These are phyloP conservation scores for Volvariella surrecta DNA, from an alignment of 1,284 basidiomycete genomes.

Conservation along the genomic window DNA sequence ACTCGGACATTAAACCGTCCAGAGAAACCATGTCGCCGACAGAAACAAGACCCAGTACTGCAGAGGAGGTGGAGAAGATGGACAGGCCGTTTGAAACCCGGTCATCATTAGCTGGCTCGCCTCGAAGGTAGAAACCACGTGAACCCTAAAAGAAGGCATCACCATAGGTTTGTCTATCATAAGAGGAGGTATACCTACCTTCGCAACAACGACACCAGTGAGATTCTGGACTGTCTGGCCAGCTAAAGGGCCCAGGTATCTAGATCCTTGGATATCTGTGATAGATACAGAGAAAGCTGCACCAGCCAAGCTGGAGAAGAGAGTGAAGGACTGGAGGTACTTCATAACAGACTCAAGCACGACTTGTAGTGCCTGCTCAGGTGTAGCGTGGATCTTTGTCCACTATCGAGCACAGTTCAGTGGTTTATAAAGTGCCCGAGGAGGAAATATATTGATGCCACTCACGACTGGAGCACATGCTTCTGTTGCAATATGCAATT, in stretches of 20 bases:
- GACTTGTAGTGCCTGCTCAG: constrained; percentile 4
- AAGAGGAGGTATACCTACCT: constrained; percentile 23
- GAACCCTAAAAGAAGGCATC: constrained; percentile 24
- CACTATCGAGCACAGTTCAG: too few species aligned
- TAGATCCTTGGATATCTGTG: constrained; percentile 43
- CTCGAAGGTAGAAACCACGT: constrained; percentile 47
- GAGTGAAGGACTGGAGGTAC: constrained; percentile 19
- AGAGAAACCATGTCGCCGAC: constrained; percentile 46
- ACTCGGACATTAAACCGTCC: constrained; percentile 40
- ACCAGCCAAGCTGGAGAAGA: constrained; percentile 18
- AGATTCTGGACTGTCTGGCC: constrained; percentile 41
- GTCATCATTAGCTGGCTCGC: constrained; percentile 33
- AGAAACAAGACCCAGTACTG: constrained; percentile 27
- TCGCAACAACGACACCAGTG: constrained; percentile 46
- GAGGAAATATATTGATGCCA: constrained; percentile 4
- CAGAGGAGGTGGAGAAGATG: constrained; percentile 35
- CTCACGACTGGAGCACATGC: constrained; percentile 20
- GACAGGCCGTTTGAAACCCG: constrained; percentile 45
- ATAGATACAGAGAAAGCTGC: constrained; percentile 26
- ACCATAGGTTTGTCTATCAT: background rate
- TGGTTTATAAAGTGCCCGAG: too few species aligned
- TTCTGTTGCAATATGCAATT: constrained; percentile 13
- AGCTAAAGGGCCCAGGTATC: constrained; percentile 39
- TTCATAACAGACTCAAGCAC: constrained; percentile 18
- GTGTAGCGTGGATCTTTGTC: too few species aligned